These are phyloP conservation scores for Metschnikowia koreensis DNA, from an alignment of 805 yeast genomes.

Conservation along the genomic window DNA sequence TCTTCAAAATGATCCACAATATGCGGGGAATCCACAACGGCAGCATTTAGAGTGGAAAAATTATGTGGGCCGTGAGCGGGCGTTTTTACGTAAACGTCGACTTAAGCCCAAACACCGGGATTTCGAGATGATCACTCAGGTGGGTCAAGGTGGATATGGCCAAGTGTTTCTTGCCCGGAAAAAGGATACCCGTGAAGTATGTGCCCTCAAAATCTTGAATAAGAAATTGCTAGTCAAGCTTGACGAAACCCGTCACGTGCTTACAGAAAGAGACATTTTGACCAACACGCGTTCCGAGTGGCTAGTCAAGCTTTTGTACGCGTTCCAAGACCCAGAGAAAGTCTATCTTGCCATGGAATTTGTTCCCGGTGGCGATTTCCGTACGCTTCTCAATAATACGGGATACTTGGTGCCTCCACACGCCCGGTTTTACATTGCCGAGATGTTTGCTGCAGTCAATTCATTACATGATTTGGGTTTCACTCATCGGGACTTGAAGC, in stretches of 20 bases:
- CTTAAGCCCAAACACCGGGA: conserved; percentile 91
- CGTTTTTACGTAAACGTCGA: conserved; percentile 81
- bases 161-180: conserved; percentile 96
- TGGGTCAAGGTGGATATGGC: conserved; percentile 99
- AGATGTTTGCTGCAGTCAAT: conserved; percentile 94
- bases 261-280: conserved; percentile 93
- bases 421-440: conserved; percentile 90
- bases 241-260: conserved; percentile 92
- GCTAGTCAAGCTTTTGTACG: conserved; percentile 90
- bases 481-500: conserved; percentile 95
- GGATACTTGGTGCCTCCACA: conserved; percentile 92
- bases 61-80: conserved; percentile 81
- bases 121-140: conserved; percentile 95
- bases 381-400: conserved; percentile 90
- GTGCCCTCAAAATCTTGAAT: conserved; percentile 90
- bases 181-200: conserved; percentile 89
- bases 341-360: conserved; percentile 97
- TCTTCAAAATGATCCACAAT: conserved; percentile 51
- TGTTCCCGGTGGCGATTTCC: conserved; percentile 99
- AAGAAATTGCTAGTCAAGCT: conserved; percentile 81
- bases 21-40: conserved; percentile 27
- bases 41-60: conserved; percentile 62
- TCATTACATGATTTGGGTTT: conserved; percentile 93
- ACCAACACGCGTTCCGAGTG: conserved; percentile 96
- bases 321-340: conserved; percentile 89